Evolutionary conservation across 192 early-diverging fungal genomes (phyloP).

Genomic region (Globomyces pollinis-pini): DNA sequence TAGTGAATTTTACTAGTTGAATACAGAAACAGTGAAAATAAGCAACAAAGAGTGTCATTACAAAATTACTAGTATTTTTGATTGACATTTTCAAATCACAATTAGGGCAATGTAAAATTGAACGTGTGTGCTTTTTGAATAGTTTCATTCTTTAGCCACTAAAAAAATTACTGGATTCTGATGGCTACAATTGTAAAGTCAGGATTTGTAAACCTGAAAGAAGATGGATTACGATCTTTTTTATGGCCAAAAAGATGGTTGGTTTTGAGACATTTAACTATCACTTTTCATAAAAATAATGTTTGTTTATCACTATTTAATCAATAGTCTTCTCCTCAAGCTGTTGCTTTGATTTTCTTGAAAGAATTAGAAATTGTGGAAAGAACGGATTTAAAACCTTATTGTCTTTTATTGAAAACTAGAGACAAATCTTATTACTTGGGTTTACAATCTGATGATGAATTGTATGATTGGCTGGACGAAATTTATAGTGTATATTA

Average conservation of each 20-base stretch:
- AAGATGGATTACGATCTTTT: conserved; percentile 82
- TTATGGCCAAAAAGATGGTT: conserved; percentile 95
- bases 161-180: too few species aligned
- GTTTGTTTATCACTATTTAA: conserved; percentile 40
- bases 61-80: too few species aligned
- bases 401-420: conserved; percentile 89
- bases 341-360: conserved; percentile 80
- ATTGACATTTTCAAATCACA: too few species aligned
- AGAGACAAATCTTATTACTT: conserved; percentile 92
- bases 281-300: conserved; percentile 84
- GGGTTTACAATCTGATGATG: conserved; percentile 89
- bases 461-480: conserved; percentile 98
- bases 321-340: conserved; percentile 42
- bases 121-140: too few species aligned
- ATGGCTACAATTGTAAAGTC: conserved; percentile 31
- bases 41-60: too few species aligned
- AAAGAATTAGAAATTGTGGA: conserved; percentile 85
- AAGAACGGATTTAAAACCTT: conserved; percentile 83
- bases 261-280: conserved; percentile 68
- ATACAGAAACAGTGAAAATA: too few species aligned
- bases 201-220: conserved; percentile 73
- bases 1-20: too few species aligned
- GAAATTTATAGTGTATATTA: too few species aligned
- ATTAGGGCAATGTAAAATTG: too few species aligned
- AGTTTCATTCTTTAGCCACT: too few species aligned